Conservation (phyloP, 164 flowering plant genomes). For the Protea cynaroides region DNA sequence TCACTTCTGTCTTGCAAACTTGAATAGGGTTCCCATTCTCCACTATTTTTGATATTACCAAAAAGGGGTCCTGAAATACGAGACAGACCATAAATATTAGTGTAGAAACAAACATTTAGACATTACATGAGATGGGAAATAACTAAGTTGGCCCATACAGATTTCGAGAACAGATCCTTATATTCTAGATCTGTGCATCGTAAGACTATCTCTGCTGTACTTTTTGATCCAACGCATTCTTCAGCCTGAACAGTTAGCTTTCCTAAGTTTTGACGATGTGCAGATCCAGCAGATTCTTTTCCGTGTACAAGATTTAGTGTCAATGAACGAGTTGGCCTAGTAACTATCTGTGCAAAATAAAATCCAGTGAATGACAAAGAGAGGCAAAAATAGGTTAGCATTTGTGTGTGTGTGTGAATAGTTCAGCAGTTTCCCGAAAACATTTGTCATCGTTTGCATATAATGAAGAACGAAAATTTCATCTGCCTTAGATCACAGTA, state of each 20-base stretch:
- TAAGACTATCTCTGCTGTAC: slow-evolving; percentile 49
- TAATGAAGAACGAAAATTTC: too few species aligned
- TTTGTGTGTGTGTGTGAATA: too few species aligned
- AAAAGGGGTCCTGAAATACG: slow-evolving; percentile 54
- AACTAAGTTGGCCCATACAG: slow-evolving; percentile 36
- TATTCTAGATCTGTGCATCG: slow-evolving; percentile 72
- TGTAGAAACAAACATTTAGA: slow-evolving; percentile 2
- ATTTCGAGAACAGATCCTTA: slow-evolving; percentile 76
- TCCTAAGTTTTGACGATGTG: slow-evolving; percentile 30
- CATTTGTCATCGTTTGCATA: too few species aligned
- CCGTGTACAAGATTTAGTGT: slow-evolving; percentile 50
- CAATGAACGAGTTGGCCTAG: slow-evolving; percentile 44
- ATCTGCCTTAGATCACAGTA: too few species aligned
- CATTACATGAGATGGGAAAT: not conserved
- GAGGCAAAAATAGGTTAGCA: not conserved
- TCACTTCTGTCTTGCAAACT: slow-evolving; percentile 61
- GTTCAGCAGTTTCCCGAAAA: too few species aligned
- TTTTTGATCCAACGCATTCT: slow-evolving; percentile 61
- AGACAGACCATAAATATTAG: slow-evolving; percentile 6
- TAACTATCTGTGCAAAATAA: slow-evolving; percentile 80
- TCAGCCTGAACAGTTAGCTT: slow-evolving; percentile 65
- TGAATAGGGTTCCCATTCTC: slow-evolving; percentile 45
- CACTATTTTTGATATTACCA: slow-evolving; percentile 52
- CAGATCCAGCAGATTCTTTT: slow-evolving; percentile 28
- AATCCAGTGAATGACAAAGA: too few species aligned